Percentiles rank a stretch among this genome's conserved stretches.
Conservation (phyloP, 495 filamentous ascomycete species). For the Aspergillus hancockii region DNA sequence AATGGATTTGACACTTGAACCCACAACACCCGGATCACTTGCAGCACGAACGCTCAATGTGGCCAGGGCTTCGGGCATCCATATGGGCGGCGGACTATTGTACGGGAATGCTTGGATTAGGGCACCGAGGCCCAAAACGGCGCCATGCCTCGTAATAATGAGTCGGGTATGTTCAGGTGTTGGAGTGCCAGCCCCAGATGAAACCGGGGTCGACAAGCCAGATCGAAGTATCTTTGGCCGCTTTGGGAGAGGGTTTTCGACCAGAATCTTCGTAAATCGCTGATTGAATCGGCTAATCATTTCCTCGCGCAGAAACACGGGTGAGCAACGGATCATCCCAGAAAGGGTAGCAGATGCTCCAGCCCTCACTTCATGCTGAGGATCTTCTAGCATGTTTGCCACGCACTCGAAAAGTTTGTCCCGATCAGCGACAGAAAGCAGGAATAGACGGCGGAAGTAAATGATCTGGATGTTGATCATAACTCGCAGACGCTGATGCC, state of each 20-base stretch:
- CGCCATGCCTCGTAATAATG: conserved; percentile 81
- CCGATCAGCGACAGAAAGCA: conserved; percentile 76
- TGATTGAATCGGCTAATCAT: conserved; percentile 73
- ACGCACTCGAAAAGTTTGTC: conserved; percentile 85
- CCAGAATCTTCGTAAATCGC: conserved; percentile 75
- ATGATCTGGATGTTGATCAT: conserved; percentile 99
- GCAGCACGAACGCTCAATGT: conserved; percentile 82
- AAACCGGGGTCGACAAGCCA: conserved; percentile 40
- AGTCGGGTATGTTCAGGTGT: conserved; percentile 83
- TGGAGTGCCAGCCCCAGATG: conserved; percentile 67
- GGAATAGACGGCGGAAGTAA: conserved; percentile 95
- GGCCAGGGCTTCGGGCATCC: conserved; percentile 93
- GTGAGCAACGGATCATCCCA: conserved; percentile 99
- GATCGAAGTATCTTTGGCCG: conserved; percentile 48
- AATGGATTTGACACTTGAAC: conserved; percentile 94
- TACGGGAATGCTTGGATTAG: conserved; percentile 98
- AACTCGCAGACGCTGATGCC: conserved; percentile 96
- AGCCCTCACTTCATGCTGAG: conserved; percentile 92
- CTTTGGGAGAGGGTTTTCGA: conserved; percentile 83
- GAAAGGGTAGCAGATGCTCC: conserved; percentile 88
- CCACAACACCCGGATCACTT: conserved; percentile 87
- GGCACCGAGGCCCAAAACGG: conserved; percentile 88
- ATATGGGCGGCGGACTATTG: conserved; percentile 82
- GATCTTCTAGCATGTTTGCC: conserved; percentile 87
- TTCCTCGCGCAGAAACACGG: conserved; percentile 70